A percentile compares a stretch with the other conserved stretches of the same genome.
Conservation (phyloP, 176 grass and related monocot species). For the Oryza meridionalis region DNA sequence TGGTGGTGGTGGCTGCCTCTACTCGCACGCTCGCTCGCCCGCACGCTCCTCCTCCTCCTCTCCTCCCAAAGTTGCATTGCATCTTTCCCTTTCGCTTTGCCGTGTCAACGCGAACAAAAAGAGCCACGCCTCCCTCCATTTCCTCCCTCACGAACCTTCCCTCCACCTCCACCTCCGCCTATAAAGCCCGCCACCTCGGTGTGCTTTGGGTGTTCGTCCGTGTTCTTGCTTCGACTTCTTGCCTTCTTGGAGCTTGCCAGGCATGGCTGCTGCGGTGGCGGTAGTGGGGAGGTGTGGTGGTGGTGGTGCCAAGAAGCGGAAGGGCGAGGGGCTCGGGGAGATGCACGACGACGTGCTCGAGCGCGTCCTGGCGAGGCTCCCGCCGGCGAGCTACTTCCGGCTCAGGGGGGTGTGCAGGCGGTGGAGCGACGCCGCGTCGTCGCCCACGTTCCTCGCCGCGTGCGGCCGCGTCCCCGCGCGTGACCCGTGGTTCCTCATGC, state of each 20-base stretch:
- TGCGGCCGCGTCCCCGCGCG: conserved; percentile 54
- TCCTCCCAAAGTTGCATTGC: conserved; percentile 28
- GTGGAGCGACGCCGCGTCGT: conserved; percentile 56
- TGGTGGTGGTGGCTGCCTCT: background rate
- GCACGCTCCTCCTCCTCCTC: background rate
- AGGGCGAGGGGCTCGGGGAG: conserved; percentile 51
- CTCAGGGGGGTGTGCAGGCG: conserved; percentile 65
- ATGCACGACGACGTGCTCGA: conserved; percentile 86
- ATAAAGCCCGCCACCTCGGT: conserved; percentile 36
- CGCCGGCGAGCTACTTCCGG: conserved; percentile 71
- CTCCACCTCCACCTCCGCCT: background rate
- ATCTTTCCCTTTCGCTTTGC: conserved; percentile 44
- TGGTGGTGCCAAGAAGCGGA: conserved; percentile 41
- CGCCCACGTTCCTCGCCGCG: conserved; percentile 62
- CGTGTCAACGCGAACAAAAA: conserved; percentile 71
- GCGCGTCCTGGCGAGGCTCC: conserved; percentile 70
- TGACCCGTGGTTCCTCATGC: conserved; percentile 91
- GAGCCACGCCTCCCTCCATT: conserved; percentile 14
- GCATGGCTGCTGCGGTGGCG: conserved; percentile 28
- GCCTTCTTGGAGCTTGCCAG: background rate
- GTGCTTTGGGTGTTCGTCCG: background rate
- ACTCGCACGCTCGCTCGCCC: conserved; percentile 3
- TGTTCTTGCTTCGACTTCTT: background rate
- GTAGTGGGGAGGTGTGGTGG: background rate
- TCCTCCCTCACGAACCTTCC: conserved; percentile 43